Evolutionary conservation across 106 monocot species (phyloP).

Genomic region (Ottelia alismoides): DNA sequence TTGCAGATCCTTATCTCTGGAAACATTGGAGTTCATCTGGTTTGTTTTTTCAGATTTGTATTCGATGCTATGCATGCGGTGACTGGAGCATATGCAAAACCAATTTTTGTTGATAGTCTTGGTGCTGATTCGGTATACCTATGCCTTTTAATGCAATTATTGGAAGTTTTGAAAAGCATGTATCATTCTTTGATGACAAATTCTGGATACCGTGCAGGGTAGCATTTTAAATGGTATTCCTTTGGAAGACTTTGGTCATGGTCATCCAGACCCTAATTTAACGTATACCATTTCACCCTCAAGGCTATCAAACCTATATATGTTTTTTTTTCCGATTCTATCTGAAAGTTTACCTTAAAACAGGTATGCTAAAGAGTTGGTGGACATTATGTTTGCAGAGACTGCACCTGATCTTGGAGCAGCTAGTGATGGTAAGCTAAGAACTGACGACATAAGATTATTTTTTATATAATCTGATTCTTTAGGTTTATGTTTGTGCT

Average conservation of each 20-base stretch:
- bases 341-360: slow-evolving; percentile 12
- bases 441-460: too few relatives aligned
- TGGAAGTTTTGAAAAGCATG: slow-evolving; percentile 19
- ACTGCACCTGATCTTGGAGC: slow-evolving; percentile 94
- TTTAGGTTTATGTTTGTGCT: too few relatives aligned
- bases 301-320: too few relatives aligned
- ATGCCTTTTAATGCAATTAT: background rate
- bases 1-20: background rate
- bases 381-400: slow-evolving; percentile 67
- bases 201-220: slow-evolving; percentile 18
- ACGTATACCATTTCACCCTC: too few relatives aligned
- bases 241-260: slow-evolving; percentile 93
- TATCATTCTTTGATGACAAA: slow-evolving; percentile 87
- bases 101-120: slow-evolving; percentile 91
- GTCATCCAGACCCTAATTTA: slow-evolving; percentile 97
- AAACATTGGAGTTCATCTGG: background rate
- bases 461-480: too few relatives aligned
- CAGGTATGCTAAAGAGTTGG: slow-evolving; percentile 98
- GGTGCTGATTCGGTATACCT: slow-evolving; percentile 71
- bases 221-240: slow-evolving; percentile 91
- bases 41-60: slow-evolving; percentile 53
- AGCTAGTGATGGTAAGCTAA: slow-evolving; percentile 89
- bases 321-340: too few relatives aligned
- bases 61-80: slow-evolving; percentile 99
- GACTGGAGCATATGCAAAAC: slow-evolving; percentile 95